A percentile compares a stretch with the other conserved stretches of the same genome.
phyloP scores from a whole-genome alignment of 768 basidiomycete genomes.

The Crucibulum laeve region DNA sequence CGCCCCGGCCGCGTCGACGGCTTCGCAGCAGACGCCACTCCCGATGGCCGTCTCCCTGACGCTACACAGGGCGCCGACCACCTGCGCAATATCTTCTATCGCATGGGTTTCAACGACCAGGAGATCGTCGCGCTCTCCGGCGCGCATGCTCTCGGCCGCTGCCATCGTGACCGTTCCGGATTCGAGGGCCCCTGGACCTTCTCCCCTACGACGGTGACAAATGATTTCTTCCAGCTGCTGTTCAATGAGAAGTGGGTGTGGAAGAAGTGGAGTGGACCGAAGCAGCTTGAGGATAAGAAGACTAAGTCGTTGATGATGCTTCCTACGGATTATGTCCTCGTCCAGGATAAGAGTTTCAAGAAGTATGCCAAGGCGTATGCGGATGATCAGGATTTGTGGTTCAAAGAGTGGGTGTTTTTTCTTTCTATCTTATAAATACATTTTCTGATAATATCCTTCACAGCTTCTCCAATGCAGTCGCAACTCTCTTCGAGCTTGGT shows the following conservation, averaged over 20 bases:
- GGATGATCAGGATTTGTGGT: constrained; percentile 79
- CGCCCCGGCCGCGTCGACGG: constrained; percentile 92
- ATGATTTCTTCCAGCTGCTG: constrained; percentile 84
- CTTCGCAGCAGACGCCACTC: constrained; percentile 64
- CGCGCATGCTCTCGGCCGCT: constrained; percentile 94
- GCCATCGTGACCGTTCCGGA: constrained; percentile 82
- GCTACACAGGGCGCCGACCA: constrained; percentile 81
- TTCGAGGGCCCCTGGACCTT: constrained; percentile 95
- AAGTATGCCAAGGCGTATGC: constrained; percentile 87
- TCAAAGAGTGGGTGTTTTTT: constrained; percentile 73
- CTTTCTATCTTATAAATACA: neutral
- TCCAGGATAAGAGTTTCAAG: constrained; percentile 90
- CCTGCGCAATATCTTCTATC: constrained; percentile 83
- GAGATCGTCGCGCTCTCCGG: constrained; percentile 95
- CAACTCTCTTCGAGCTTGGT: constrained; percentile 88
- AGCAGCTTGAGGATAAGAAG: constrained; percentile 91
- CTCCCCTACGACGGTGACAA: constrained; percentile 84
- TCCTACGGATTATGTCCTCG: constrained; percentile 89
- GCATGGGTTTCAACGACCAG: constrained; percentile 96
- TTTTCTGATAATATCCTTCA: constrained; percentile 2
- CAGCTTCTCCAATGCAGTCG: constrained; percentile 80
- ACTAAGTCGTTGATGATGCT: constrained; percentile 93
- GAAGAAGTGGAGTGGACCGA: constrained; percentile 93
- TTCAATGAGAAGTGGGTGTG: constrained; percentile 93
- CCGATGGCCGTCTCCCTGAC: constrained; percentile 89